Evolutionary conservation across 805 yeast species (phyloP).

Genomic region (Vanderwaltozyma verrucispora): DNA sequence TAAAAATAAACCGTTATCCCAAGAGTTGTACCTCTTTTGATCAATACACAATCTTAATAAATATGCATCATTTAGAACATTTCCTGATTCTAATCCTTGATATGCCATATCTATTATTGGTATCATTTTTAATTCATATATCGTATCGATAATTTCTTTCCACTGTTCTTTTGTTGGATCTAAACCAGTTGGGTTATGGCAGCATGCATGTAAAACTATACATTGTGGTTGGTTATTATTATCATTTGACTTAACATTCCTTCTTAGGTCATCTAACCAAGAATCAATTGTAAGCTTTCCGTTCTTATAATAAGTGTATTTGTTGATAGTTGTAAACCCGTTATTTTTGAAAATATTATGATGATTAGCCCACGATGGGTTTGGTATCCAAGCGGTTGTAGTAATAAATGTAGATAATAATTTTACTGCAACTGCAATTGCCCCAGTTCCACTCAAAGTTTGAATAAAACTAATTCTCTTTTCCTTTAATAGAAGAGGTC

Average conservation of each 20-base stretch:
- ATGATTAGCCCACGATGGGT: conserved; percentile 95
- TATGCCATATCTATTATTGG: conserved; percentile 91
- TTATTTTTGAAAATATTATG: conserved; percentile 65
- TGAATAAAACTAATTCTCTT: conserved; percentile 73
- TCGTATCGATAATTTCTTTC: conserved; percentile 58
- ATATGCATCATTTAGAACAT: conserved; percentile 61
- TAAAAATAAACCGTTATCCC: conserved; percentile 43
- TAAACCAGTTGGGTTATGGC: conserved; percentile 96
- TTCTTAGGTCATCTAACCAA: conserved; percentile 46
- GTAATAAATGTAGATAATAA: conserved; percentile 47
- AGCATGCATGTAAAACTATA: conserved; percentile 83
- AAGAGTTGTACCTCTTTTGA: conserved; percentile 13
- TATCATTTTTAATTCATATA: conserved; percentile 48
- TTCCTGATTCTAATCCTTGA: conserved; percentile 90
- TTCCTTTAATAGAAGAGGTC: conserved; percentile 44
- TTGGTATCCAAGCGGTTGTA: conserved; percentile 52
- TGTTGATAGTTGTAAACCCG: conserved; percentile 46
- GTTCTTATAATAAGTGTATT: conserved; percentile 65
- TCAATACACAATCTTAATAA: conserved; percentile 33
- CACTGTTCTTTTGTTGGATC: conserved; percentile 80
- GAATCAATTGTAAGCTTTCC: conserved; percentile 59
- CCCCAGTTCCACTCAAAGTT: conserved; percentile 93
- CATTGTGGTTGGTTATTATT: conserved; percentile 38
- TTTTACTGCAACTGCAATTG: conserved; percentile 75
- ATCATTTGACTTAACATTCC: conserved; percentile 32